phyloP scores from a whole-genome alignment of 2,329 filamentous ascomycete species.

The Botrytis porri region DNA sequence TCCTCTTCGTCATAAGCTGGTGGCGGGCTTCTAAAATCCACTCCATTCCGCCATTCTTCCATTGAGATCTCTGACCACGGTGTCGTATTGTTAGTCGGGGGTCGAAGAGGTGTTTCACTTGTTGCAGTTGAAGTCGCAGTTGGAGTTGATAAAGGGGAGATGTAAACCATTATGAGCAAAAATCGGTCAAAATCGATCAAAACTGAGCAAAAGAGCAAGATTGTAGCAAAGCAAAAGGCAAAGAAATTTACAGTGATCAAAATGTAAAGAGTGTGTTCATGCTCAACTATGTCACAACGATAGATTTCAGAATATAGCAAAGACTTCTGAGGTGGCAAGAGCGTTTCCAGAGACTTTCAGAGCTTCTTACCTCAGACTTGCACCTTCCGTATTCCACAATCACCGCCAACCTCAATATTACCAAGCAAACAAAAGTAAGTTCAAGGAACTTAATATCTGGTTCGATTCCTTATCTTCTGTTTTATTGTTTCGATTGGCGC shows the following conservation, averaged over 20 bases:
- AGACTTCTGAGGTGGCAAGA: neutral
- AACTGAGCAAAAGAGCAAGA: constrained; percentile 13
- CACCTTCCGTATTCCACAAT: neutral
- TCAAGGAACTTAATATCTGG: rapidly evolving
- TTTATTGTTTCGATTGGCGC: neutral
- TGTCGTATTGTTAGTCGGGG: constrained; percentile 20
- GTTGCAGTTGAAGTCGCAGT: constrained; percentile 5
- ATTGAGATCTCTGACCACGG: constrained; percentile 29
- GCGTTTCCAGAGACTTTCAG: neutral
- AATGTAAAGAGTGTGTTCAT: neutral
- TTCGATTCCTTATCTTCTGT: neutral
- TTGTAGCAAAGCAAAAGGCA: constrained; percentile 12
- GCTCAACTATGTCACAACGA: neutral
- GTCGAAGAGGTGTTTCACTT: constrained; percentile 17
- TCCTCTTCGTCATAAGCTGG: constrained; percentile 10
- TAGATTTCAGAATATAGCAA: neutral
- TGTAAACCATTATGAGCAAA: constrained; percentile 23
- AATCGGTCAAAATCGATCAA: constrained; percentile 13
- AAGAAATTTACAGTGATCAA: constrained; percentile 1
- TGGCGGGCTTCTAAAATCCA: constrained; percentile 16
- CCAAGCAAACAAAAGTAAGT: neutral
- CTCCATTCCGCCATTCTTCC: constrained; percentile 23
- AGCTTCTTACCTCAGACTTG: neutral
- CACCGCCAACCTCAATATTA: neutral
- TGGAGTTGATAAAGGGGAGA: constrained; percentile 22